These are phyloP conservation scores for Kodamaea fungicola DNA, from an alignment of 1,139 yeast genomes.

Conservation along the genomic window DNA sequence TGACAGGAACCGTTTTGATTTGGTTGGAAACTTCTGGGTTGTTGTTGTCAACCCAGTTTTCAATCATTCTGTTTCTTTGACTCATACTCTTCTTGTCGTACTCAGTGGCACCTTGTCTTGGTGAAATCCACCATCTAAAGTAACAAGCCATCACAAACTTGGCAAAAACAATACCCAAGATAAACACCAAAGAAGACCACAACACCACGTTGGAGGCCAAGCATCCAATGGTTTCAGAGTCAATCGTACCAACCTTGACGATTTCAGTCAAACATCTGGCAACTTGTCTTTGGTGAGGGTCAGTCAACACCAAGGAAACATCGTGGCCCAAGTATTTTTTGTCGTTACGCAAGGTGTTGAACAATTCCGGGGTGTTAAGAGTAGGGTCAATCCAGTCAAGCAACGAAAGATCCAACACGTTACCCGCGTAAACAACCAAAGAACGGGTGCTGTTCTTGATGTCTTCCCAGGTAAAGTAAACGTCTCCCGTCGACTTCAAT, in stretches of 20 bases:
- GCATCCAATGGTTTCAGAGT: slow-evolving; percentile 92
- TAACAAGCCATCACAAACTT: slow-evolving; percentile 87
- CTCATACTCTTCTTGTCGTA: slow-evolving; percentile 49
- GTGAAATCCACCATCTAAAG: slow-evolving; percentile 78
- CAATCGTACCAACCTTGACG: slow-evolving; percentile 83
- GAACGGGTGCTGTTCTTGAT: slow-evolving; percentile 67
- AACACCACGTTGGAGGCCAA: slow-evolving; percentile 85
- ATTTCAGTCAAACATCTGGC: slow-evolving; percentile 88
- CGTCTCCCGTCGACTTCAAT: slow-evolving; percentile 64
- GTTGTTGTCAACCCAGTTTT: slow-evolving; percentile 69
- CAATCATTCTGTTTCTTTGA: slow-evolving; percentile 58
- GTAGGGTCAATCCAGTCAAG: slow-evolving; percentile 75
- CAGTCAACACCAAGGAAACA: slow-evolving; percentile 71
- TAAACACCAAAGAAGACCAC: slow-evolving; percentile 75
- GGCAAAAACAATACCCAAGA: slow-evolving; percentile 69
- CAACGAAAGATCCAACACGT: slow-evolving; percentile 76
- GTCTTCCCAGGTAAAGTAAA: slow-evolving; percentile 89
- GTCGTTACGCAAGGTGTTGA: slow-evolving; percentile 60
- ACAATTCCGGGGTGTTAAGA: slow-evolving; percentile 59
- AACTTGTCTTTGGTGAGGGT: slow-evolving; percentile 61
- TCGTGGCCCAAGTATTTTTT: slow-evolving; percentile 67
- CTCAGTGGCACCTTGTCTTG: slow-evolving; percentile 73
- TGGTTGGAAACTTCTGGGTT: slow-evolving; percentile 47
- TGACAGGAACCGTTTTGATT: slow-evolving; percentile 49
- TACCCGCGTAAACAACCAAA: slow-evolving; percentile 83